phyloP scores from a whole-genome alignment of 805 yeast genomes.

The Spathaspora girioi region DNA sequence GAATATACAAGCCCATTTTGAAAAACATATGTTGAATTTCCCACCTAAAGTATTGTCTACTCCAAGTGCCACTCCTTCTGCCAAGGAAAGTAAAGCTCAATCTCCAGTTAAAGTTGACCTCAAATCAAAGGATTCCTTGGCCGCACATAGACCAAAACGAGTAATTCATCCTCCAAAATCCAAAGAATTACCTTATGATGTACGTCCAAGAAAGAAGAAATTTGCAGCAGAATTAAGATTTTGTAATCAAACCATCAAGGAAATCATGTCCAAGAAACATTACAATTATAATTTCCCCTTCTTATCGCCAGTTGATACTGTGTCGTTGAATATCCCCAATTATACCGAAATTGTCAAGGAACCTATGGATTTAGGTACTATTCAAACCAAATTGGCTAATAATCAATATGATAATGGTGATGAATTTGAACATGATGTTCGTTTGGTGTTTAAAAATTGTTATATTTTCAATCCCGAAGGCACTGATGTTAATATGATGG shows the following conservation, averaged over 20 bases:
- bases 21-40: conserved; percentile 87
- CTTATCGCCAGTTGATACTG: conserved; percentile 90
- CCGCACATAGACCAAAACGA: conserved; percentile 88
- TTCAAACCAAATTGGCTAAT: conserved; percentile 73
- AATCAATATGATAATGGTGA: conserved; percentile 88
- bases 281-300: conserved; percentile 86
- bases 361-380: conserved; percentile 94
- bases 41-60: conserved; percentile 54
- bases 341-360: conserved; percentile 81
- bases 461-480: conserved; percentile 93
- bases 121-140: conserved; percentile 49
- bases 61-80: conserved; percentile 6
- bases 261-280: conserved; percentile 77
- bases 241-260: conserved; percentile 79
- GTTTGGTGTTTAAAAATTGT: conserved; percentile 84
- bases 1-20: conserved; percentile 86
- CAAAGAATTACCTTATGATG: conserved; percentile 87
- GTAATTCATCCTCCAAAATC: conserved; percentile 96
- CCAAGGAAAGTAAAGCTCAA: conserved; percentile 11
- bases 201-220: conserved; percentile 88
- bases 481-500: conserved; percentile 95
- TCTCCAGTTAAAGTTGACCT: neutral
- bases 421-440: conserved; percentile 78
- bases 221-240: conserved; percentile 84
- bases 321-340: conserved; percentile 87